Percentiles rank a stretch among this genome's conserved stretches.
Conservation (phyloP, 495 filamentous ascomycete species). For the Daldinia loculata region DNA sequence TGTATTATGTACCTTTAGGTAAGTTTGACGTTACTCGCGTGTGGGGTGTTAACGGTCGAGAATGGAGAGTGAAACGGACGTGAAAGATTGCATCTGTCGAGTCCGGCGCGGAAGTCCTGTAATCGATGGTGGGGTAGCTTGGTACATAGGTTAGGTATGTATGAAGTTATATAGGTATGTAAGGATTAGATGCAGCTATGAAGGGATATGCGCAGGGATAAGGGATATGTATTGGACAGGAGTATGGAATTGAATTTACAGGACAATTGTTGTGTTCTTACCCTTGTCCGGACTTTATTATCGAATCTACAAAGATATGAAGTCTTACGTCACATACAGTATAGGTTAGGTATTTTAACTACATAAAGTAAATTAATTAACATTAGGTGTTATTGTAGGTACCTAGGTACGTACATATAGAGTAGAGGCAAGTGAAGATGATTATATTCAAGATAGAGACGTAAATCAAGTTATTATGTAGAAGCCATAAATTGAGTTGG, state of each 20-base stretch:
- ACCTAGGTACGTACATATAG: background rate
- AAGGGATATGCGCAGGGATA: background rate
- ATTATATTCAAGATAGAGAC: too few relatives aligned
- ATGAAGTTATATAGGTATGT: background rate
- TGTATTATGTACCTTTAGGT: background rate
- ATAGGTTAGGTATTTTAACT: background rate
- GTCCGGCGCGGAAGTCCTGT: background rate
- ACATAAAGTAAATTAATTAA: background rate
- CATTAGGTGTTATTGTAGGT: background rate
- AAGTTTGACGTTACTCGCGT: background rate
- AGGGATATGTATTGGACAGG: background rate
- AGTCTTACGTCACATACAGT: background rate
- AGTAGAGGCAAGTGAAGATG: background rate
- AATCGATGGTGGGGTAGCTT: slow-evolving; percentile 8
- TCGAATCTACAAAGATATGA: background rate
- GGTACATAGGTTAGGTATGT: too few relatives aligned
- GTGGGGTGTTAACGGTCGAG: background rate
- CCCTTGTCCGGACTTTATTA: background rate
- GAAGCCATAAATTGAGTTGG: background rate
- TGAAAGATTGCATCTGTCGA: background rate
- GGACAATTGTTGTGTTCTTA: background rate
- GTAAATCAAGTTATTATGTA: too few relatives aligned
- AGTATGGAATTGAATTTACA: background rate
- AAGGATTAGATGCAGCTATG: background rate
- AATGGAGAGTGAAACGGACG: background rate